Evolutionary conservation across 352 stramenopile genomes (phyloP), one percentile per base, ranked within the genome.

Genomic region (Globisporangium middletonii): DNA sequence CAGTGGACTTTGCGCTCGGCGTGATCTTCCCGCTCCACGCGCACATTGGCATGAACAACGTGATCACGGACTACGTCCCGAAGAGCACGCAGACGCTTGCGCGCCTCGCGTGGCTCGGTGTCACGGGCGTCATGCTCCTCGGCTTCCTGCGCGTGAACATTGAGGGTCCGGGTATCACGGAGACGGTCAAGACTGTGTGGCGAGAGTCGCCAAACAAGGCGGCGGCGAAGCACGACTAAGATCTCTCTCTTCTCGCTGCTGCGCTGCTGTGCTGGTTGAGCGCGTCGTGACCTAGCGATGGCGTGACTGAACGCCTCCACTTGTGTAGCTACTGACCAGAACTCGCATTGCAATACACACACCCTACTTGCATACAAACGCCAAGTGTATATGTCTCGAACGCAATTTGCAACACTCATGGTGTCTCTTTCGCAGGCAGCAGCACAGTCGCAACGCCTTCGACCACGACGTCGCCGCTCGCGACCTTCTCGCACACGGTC

Each of bases 11-110:
- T 49, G 72, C 79, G 45, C 63, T 98, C 16, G 78, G 86, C 46
- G 77, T 86, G 44, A 73, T 93, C 47, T 79, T 98, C 64, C 80
- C 91, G 3, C 72, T 93, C 43, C 94, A 98, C 72, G 76, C 75
- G 37, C 94, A 96, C 78, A 95, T 98, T 51, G 92, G 94, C 51
- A 87, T 98, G 74, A 98, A 97, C 79, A 90, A 95, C 68, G 91
- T 98, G 57, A 88, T 92, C 50, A 95, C 88, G 38, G 94, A 98
- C 75, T 98, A 98, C 71, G 89, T 96, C 61, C 92, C 94, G 30
- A 96, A 97, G 70, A 58, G 61, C n/a, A 45, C 62, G 53, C 66
- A 71, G 50, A 80, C 76, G 57, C 65, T 89, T 9, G 71, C 62
- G 50, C 83, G 87, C 63, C 57, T 92, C 43, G 77, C 65, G 50